A percentile compares a stretch with the other conserved stretches of the same genome.
phyloP scores from a whole-genome alignment of 495 filamentous ascomycete genomes.

The Entonaema liquescens region DNA sequence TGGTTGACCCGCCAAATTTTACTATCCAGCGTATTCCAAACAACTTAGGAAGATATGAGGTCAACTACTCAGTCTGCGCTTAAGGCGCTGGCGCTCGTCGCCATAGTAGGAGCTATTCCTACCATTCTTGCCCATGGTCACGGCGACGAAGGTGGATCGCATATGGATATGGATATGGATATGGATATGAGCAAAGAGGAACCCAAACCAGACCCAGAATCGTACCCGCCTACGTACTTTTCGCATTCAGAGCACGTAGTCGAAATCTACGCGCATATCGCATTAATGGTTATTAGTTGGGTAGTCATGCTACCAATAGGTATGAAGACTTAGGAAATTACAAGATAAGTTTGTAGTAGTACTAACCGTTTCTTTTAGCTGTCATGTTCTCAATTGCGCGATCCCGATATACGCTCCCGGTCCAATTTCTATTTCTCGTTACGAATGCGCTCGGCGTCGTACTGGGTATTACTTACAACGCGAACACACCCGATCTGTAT shows the following conservation, averaged over 20 bases:
- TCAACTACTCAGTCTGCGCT: constrained; percentile 32
- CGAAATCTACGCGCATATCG: constrained; percentile 80
- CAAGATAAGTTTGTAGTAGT: not conserved
- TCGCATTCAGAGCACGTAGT: constrained; percentile 69
- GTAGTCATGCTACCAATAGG: constrained; percentile 83
- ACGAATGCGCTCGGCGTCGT: constrained; percentile 76
- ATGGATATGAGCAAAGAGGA: constrained; percentile 54
- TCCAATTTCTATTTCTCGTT: constrained; percentile 79
- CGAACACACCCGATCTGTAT: constrained; percentile 86
- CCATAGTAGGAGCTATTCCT: constrained; percentile 45
- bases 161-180: constrained; percentile 59
- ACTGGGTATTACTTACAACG: constrained; percentile 79
- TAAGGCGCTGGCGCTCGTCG: constrained; percentile 41
- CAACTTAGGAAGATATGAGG: constrained; percentile 32
- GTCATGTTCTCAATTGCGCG: constrained; percentile 86
- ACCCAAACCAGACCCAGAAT: constrained; percentile 50
- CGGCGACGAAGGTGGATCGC: constrained; percentile 44
- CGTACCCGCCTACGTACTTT: constrained; percentile 76
- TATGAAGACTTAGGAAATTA: constrained; percentile 53
- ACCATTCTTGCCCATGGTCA: constrained; percentile 55
- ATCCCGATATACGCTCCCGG: constrained; percentile 75
- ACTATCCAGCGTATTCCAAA: constrained; percentile 10
- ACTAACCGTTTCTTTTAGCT: constrained; percentile 59
- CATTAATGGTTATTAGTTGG: constrained; percentile 82
- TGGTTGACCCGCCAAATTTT: constrained; percentile 9